Percentiles rank a stretch among this genome's conserved stretches.
Conservation (phyloP, 768 basidiomycete species). For the Boletus coccyginus region DNA sequence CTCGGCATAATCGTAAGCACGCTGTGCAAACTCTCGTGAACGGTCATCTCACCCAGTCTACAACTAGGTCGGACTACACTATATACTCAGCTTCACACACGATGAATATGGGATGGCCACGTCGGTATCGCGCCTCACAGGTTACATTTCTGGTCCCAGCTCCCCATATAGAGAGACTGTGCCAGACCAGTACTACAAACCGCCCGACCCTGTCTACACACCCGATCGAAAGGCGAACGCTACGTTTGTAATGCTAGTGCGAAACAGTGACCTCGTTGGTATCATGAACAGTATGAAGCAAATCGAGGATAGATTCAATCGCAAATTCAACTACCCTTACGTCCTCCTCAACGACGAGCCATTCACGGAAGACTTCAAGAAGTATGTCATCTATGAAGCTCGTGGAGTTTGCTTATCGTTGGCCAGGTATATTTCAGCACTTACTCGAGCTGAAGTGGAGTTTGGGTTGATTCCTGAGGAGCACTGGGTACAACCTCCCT, state of each 20-base stretch:
- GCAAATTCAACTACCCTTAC: slow-evolving; percentile 76
- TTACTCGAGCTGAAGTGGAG: slow-evolving; percentile 32
- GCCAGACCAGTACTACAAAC: slow-evolving; percentile 55
- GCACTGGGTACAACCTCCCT: slow-evolving; percentile 76
- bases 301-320: slow-evolving; percentile 88
- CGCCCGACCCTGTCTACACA: slow-evolving; percentile 33
- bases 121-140: slow-evolving; percentile 34
- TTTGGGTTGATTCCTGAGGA: slow-evolving; percentile 67
- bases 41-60: slow-evolving; percentile 7
- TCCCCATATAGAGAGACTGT: slow-evolving; percentile 60
- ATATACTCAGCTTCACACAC: slow-evolving; percentile 41
- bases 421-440: slow-evolving; percentile 31
- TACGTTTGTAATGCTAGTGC: slow-evolving; percentile 75
- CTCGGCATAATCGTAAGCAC: slow-evolving; percentile 45
- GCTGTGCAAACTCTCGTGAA: background rate
- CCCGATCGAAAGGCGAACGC: slow-evolving; percentile 74
- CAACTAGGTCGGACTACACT: slow-evolving; percentile 38
- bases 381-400: slow-evolving; percentile 33
- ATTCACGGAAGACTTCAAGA: slow-evolving; percentile 74
- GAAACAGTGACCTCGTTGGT: slow-evolving; percentile 61
- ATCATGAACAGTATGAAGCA: slow-evolving; percentile 65
- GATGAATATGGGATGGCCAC: slow-evolving; percentile 43
- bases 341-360: slow-evolving; percentile 86
- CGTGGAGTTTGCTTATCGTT: slow-evolving; percentile 4
- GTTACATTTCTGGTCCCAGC: slow-evolving; percentile 18